phyloP scores from a whole-genome alignment of 805 yeast genomes.

The Metschnikowia lochheadii region DNA sequence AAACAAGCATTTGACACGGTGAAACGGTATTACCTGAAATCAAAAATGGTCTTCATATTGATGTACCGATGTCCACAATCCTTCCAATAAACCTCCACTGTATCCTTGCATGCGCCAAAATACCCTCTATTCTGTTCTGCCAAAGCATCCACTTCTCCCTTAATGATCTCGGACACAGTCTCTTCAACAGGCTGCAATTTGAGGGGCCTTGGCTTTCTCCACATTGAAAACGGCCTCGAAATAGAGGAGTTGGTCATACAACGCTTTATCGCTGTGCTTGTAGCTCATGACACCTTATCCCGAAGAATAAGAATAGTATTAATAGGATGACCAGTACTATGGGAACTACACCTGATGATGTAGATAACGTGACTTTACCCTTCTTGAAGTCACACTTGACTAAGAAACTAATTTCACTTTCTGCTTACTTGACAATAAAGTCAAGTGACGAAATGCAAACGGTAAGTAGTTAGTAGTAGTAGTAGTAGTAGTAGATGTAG shows the following conservation, averaged over 20 bases:
- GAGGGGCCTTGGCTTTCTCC: constrained; percentile 63
- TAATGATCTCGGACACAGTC: constrained; percentile 19
- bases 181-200: constrained; percentile 43
- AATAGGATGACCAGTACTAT: too few species aligned
- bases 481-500: too few species aligned
- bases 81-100: constrained; percentile 67
- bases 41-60: constrained; percentile 78
- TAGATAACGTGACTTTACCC: too few species aligned
- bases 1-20: too few species aligned
- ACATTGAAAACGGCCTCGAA: constrained; percentile 76
- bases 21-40: constrained; percentile 49
- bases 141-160: constrained; percentile 62
- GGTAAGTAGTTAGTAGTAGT: too few species aligned
- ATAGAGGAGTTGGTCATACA: constrained; percentile 83
- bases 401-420: too few species aligned
- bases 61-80: constrained; percentile 89
- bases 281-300: constrained; percentile 82
- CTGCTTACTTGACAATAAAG: too few species aligned
- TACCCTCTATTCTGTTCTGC: constrained; percentile 73
- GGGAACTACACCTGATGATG: too few species aligned
- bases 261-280: constrained; percentile 68
- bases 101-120: constrained; percentile 50
- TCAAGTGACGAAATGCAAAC: too few species aligned
- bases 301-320: too few species aligned
- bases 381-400: too few species aligned